Base-by-base conservation (phyloP, 352 stramenopile species). In the Pythium aphanidermatum region DNA sequence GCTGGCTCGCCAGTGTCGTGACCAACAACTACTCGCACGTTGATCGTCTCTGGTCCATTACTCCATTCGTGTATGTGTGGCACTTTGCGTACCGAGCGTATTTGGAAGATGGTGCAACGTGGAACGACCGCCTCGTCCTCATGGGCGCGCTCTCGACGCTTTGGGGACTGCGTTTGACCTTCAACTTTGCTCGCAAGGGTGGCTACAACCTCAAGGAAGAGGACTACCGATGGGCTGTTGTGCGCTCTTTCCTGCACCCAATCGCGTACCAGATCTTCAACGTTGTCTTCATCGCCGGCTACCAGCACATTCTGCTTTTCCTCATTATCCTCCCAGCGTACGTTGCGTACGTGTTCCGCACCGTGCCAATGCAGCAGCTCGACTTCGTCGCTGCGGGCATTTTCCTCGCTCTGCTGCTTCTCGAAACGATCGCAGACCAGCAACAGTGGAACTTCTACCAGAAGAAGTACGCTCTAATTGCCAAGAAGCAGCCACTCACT, bases 11-110 rank as follows among this genome's bases (percentile, higher is more conserved):
- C 10, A 86, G 74, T 51, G 63, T 83, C 37, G 25, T 80, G 37
- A 94, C 85, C n/a, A 57, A 62, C 53, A 97, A 97, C 55, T 89
- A 92, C 57, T 95, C 77, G 48, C 86, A 96, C 72, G 86, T 88
- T 0, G 91, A 97, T 44, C 94, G 94, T n/a, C 27, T 97, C 31
- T 97, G 91, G 91, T 95, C 76, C 19, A 84, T 97, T 46, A 77
- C 77, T 41, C 91, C 91, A 11, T 60, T 79, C 37, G 28, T 95
- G 1, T 97, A 95, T 55, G 68, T 78, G 13, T 96, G 83, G 82
- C 74, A 90, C 49, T 84, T 86, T 33, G 68, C 68, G 10, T 68
- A 60, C 48, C 72, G 70, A 34, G 70, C 68, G n/a, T 76, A 51
- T 31, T n/a, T 83, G 3, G 46, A 61, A 5, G 86, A 96, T 31